Percentiles rank a stretch among this genome's conserved stretches.
These are phyloP conservation scores for Elasticomyces elasticus DNA, from an alignment of 495 filamentous ascomycete genomes.

Conservation along the genomic window DNA sequence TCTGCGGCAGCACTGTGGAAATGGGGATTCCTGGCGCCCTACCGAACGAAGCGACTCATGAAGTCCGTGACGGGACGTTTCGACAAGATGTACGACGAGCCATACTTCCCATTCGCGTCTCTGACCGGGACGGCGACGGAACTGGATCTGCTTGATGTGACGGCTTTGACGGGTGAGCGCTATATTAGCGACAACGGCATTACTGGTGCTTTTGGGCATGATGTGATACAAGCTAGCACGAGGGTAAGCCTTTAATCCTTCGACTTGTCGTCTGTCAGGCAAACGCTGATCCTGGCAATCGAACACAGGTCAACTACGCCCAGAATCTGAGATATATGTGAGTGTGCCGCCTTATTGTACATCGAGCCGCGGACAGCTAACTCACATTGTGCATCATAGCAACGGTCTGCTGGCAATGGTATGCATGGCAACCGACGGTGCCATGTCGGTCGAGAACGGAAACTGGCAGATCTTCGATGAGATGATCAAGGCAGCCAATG, in stretches of 20 bases:
- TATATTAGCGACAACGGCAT: conserved; percentile 62
- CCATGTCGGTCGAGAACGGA: conserved; percentile 67
- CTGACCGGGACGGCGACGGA: conserved; percentile 56
- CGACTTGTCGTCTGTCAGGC: no score
- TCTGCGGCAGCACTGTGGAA: conserved; percentile 69
- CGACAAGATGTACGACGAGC: conserved; percentile 67
- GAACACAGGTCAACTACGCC: no score
- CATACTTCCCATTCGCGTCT: conserved; percentile 72
- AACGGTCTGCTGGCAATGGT: conserved; percentile 92
- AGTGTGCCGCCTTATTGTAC: no score
- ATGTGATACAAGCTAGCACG: conserved; percentile 83
- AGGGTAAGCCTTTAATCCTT: no score
- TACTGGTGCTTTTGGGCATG: conserved; percentile 54
- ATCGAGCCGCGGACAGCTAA: background rate
- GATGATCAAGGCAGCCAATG: conserved; percentile 59
- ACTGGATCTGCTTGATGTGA: conserved; percentile 54
- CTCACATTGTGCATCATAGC: conserved; percentile 40
- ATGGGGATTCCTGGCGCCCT: conserved; percentile 73
- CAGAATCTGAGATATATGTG: conserved; percentile 83
- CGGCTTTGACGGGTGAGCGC: conserved; percentile 58
- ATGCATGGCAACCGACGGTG: conserved; percentile 80
- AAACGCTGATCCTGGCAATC: no score
- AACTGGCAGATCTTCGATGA: conserved; percentile 91
- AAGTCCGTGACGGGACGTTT: conserved; percentile 63
- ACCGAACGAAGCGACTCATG: conserved; percentile 45